Evolutionary conservation across 345 rosid genomes (phyloP), one percentile per base, ranked within the genome.

Genomic region (Erysimum cheiranthoides): DNA sequence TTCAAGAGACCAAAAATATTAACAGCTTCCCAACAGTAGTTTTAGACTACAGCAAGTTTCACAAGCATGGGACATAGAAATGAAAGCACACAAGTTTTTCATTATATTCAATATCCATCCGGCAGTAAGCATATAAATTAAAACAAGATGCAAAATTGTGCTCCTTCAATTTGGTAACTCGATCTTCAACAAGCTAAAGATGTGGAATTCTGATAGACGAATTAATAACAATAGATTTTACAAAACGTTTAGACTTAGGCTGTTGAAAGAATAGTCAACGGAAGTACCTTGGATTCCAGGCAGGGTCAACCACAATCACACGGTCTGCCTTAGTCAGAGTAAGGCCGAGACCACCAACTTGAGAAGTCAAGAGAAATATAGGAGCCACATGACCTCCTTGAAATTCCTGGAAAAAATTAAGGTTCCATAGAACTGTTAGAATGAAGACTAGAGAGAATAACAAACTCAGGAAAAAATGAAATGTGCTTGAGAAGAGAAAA

Each of bases 281-380:
- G 46, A 59, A 38, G 12, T 32, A 93, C 98, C 98, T 93, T 30
- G 98, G 98, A 64, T 93, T 93, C 98, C 98, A 93, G 59, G 98
- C 98, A 77, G 98, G 97, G 82, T 93, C 98, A 47, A 91, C 96
- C 67, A 90, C 98, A 81, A 93, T 95, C 45, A 95, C 99, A 40
- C 97, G 99, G 68, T 95, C 99, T 32, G 99, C 99, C 78, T 87
- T 90, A 46, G 97, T 95, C 53, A 95, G 91, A 16, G 99, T 95
- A 53, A 95, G 99, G 77, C 99, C 99, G 21, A 95, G 93, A 69
- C 99, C 99, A 57, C 99, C 99, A 75, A 95, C 99, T 86, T 92
- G 98, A 66, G 99, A 89, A 71, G 99, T 95, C 78, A 95, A 58
- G 68, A 95, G 91, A 82, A 92, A 95, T 82, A 95, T 87, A 73